phyloP scores from a whole-genome alignment of 257 asterid species.

The Salvia rosmarinus region DNA sequence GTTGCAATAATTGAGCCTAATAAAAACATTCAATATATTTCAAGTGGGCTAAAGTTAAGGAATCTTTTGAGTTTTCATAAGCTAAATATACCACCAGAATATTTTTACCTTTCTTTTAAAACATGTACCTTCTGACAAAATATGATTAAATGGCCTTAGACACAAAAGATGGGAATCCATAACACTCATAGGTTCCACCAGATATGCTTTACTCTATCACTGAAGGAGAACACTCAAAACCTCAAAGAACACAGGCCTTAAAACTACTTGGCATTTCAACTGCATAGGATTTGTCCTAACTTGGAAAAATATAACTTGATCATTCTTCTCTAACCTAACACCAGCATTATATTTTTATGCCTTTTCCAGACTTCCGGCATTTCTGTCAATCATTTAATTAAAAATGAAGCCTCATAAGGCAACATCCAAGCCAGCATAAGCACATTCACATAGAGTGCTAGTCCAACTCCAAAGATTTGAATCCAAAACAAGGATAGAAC shows the following conservation, averaged over 20 bases:
- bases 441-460: conserved; percentile 1
- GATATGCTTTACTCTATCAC: neutral
- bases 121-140: neutral
- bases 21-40: neutral
- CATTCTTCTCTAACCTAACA: neutral
- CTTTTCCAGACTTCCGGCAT: neutral
- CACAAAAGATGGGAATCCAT: neutral
- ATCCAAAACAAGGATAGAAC: conserved; percentile 1
- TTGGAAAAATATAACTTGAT: neutral
- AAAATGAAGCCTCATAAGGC: neutral
- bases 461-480: neutral
- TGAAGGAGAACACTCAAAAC: conserved; percentile 1
- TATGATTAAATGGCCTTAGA: neutral
- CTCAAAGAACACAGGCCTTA: neutral
- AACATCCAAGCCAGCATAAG: neutral
- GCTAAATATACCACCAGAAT: neutral
- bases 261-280: conserved; percentile 22
- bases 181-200: neutral
- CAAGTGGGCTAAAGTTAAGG: neutral
- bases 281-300: neutral
- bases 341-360: neutral
- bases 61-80: neutral
- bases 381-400: neutral
- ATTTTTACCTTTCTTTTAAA: neutral
- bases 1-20: neutral